These are phyloP conservation scores for barrel medic (Medicago truncatula) DNA, from an alignment of 306 rosid genomes.

Conservation along the genomic window DNA sequence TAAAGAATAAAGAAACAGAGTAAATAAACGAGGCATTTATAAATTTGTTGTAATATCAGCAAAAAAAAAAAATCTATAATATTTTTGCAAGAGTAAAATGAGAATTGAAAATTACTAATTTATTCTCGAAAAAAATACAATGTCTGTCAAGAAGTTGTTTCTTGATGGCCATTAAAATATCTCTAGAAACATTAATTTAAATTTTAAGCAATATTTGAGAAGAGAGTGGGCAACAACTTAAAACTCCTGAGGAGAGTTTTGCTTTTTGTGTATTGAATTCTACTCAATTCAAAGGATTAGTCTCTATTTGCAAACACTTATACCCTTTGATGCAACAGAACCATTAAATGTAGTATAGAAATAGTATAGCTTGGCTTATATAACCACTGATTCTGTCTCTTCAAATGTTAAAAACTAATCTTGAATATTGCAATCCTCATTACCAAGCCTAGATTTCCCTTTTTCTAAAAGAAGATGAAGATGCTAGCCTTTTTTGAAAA, in stretches of 20 bases:
- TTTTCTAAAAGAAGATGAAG: neutral
- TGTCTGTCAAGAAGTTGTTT: neutral
- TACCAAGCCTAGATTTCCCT: conserved; percentile 10
- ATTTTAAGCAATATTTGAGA: too few relatives aligned
- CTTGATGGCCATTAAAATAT: too few relatives aligned
- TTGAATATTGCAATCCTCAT: conserved; percentile 9
- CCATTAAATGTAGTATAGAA: neutral
- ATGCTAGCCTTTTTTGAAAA: neutral
- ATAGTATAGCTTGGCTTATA: neutral
- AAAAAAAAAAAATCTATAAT: neutral
- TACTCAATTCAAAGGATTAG: neutral
- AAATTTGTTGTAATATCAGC: neutral
- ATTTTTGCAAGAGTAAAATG: neutral
- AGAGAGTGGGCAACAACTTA: neutral
- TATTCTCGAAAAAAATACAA: too few relatives aligned
- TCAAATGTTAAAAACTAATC: conserved; percentile 9
- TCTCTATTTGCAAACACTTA: neutral
- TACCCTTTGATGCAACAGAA: neutral
- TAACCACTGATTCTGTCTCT: conserved; percentile 1
- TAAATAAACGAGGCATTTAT: neutral
- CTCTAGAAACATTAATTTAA: too few relatives aligned
- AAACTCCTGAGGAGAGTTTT: neutral
- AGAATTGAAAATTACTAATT: neutral
- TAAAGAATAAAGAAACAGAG: too few relatives aligned
- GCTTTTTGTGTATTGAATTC: neutral